Evolutionary conservation across 2,329 filamentous ascomycete species (phyloP).

Genomic region (Xylariaceae sp.): DNA sequence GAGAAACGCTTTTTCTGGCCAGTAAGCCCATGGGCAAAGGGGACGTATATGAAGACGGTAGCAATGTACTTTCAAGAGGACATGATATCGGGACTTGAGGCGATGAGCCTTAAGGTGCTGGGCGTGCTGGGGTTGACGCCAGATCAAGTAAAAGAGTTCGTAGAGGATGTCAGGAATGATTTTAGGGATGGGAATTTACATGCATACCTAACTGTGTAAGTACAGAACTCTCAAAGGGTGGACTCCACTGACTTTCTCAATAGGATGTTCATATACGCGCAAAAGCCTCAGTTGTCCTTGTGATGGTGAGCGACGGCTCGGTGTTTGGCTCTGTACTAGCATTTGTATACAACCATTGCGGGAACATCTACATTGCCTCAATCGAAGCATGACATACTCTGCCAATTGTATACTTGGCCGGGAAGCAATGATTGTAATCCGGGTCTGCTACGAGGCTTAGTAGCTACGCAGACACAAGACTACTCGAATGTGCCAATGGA

Average conservation of each 20-base stretch:
- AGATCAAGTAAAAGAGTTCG: conserved; percentile 22
- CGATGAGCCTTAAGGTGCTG: conserved; percentile 29
- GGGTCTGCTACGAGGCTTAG: too few relatives aligned
- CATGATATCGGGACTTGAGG: conserved; percentile 26
- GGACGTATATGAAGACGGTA: conserved; percentile 29
- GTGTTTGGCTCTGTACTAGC: too few relatives aligned
- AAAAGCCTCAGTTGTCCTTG: conserved; percentile 11
- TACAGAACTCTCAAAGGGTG: neutral
- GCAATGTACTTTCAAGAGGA: conserved; percentile 28
- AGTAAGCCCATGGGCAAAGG: conserved; percentile 32
- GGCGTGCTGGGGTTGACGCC: conserved; percentile 26
- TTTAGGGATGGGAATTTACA: conserved; percentile 28
- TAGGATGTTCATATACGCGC: conserved; percentile 22
- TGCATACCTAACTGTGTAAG: conserved; percentile 29
- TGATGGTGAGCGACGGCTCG: neutral
- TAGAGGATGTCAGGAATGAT: conserved; percentile 28
- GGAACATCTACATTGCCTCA: too few relatives aligned
- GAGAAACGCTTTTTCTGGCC: conserved; percentile 29
- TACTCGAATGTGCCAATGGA: too few relatives aligned
- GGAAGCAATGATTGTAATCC: too few relatives aligned
- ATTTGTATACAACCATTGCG: too few relatives aligned
- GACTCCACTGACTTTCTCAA: conserved; percentile 3
- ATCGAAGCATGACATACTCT: too few relatives aligned
- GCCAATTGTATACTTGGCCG: too few relatives aligned
- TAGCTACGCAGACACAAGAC: too few relatives aligned